Evolutionary conservation across 495 filamentous ascomycete species (phyloP).

Genomic region (Xylaria grammica): DNA sequence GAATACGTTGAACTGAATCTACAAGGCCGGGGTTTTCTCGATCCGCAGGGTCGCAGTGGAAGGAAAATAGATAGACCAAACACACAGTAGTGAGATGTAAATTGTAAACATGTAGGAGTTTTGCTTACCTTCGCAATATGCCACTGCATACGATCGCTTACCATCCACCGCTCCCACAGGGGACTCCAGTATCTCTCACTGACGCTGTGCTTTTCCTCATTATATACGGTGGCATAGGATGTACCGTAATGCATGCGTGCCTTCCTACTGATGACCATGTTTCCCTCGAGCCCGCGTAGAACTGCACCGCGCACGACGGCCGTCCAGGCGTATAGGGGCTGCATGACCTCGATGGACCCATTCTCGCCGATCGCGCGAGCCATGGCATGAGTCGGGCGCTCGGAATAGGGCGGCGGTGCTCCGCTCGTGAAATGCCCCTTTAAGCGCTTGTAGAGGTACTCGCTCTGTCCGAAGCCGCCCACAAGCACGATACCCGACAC

Average conservation of each 20-base stretch:
- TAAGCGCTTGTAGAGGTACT: conserved; percentile 69
- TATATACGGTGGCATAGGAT: conserved; percentile 75
- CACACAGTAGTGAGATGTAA: neutral
- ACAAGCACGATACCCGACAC: conserved; percentile 73
- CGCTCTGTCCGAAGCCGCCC: conserved; percentile 72
- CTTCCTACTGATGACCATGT: conserved; percentile 69
- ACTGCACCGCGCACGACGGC: conserved; percentile 75
- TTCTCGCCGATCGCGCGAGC: conserved; percentile 45
- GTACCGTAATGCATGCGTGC: conserved; percentile 79
- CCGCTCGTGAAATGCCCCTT: conserved; percentile 68
- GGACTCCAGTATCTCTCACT: conserved; percentile 75
- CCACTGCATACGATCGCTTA: conserved; percentile 80
- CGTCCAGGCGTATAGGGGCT: conserved; percentile 77
- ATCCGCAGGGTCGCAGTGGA: neutral
- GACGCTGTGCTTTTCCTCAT: conserved; percentile 69
- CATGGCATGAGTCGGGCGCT: conserved; percentile 62
- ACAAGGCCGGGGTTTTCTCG: neutral
- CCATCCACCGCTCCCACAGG: conserved; percentile 81
- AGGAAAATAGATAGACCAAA: neutral
- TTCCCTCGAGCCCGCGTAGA: conserved; percentile 70
- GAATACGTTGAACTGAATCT: neutral
- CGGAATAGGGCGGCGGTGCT: conserved; percentile 68
- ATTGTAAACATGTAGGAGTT: neutral
- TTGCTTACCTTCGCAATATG: conserved; percentile 70
- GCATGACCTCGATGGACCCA: conserved; percentile 71